phyloP scores from a whole-genome alignment of 192 early-diverging fungal genomes.

The Linnemannia exigua region DNA sequence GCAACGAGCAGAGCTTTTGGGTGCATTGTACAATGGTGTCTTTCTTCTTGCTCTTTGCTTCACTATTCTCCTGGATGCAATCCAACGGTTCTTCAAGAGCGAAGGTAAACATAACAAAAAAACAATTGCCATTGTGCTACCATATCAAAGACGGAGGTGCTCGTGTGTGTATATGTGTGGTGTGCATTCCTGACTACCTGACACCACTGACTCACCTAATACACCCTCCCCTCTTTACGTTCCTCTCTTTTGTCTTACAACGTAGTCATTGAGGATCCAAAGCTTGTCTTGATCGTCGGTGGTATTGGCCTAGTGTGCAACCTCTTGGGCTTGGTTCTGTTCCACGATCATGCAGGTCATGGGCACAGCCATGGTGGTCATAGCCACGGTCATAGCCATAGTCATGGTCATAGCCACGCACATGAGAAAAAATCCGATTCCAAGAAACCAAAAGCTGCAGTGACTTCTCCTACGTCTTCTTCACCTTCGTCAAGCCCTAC shows the following conservation, averaged over 20 bases:
- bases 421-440: slow-evolving; percentile 31
- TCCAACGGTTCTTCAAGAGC: slow-evolving; percentile 84
- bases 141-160: slow-evolving; percentile 64
- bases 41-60: slow-evolving; percentile 93
- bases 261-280: slow-evolving; percentile 77
- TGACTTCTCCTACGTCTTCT: not conserved
- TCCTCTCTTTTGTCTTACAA: too few relatives aligned
- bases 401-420: slow-evolving; percentile 62
- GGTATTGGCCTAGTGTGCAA: slow-evolving; percentile 83
- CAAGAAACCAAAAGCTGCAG: not conserved
- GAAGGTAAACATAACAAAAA: slow-evolving; percentile 54
- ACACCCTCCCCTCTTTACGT: too few relatives aligned
- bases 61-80: slow-evolving; percentile 88
- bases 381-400: slow-evolving; percentile 70
- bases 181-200: not conserved
- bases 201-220: too few relatives aligned
- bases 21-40: slow-evolving; percentile 93
- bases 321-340: slow-evolving; percentile 84
- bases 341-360: slow-evolving; percentile 72
- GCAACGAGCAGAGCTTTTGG: slow-evolving; percentile 93
- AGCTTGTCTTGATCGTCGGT: slow-evolving; percentile 84
- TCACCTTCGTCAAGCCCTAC: not conserved
- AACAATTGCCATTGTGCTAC: not conserved
- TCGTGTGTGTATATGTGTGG: too few relatives aligned
- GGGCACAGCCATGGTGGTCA: slow-evolving; percentile 37